These are phyloP conservation scores for Tulasnella sp. DNA, from an alignment of 768 basidiomycete genomes.

Conservation along the genomic window DNA sequence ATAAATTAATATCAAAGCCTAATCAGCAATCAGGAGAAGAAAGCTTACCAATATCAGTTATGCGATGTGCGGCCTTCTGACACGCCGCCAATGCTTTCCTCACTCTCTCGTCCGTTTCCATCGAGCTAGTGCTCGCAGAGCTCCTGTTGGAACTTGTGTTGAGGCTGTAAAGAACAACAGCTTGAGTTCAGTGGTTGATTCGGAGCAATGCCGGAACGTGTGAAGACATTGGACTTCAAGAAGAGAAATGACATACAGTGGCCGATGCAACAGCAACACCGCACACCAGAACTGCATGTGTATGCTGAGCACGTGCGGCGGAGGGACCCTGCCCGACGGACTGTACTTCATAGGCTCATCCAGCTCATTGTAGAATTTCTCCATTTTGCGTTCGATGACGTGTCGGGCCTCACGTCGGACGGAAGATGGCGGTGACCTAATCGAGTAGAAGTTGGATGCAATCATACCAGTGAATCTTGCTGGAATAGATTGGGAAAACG, in stretches of 20 bases:
- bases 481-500: background rate
- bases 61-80: slow-evolving; percentile 24
- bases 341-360: slow-evolving; percentile 23
- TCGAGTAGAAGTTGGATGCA: slow-evolving; percentile 25
- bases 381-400: slow-evolving; percentile 22
- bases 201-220: no score
- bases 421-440: slow-evolving; percentile 17
- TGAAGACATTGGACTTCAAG: no score
- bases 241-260: slow-evolving; percentile 25
- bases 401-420: slow-evolving; percentile 22
- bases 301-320: slow-evolving; percentile 23
- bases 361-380: slow-evolving; percentile 26
- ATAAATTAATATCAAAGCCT: background rate
- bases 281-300: slow-evolving; percentile 26
- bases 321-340: slow-evolving; percentile 19
- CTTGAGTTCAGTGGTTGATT: no score
- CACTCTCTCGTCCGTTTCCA: background rate
- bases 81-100: slow-evolving; percentile 22
- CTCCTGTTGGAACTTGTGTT: background rate
- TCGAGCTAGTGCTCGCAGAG: background rate
- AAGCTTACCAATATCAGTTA: slow-evolving; percentile 20
- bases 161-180: no score
- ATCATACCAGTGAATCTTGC: slow-evolving; percentile 19
- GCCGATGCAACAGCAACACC: slow-evolving; percentile 26
- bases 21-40: slow-evolving; percentile 14